Percentiles rank a stretch among this genome's conserved stretches.
Conservation (phyloP, 2,329 filamentous ascomycete species). For the Colletotrichum sp. region DNA sequence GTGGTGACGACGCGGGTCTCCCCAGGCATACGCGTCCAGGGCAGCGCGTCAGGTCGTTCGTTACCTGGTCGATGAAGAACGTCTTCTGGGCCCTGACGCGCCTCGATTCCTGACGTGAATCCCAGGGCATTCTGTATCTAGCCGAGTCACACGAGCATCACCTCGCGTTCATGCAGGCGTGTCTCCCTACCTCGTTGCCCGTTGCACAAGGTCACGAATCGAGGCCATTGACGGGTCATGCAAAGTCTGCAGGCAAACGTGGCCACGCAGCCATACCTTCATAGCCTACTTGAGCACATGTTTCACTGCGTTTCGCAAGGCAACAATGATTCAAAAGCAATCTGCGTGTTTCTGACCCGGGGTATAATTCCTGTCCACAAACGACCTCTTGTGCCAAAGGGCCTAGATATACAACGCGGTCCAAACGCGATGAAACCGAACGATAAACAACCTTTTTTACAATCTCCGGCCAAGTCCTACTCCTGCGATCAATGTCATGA, state of each 20-base stretch:
- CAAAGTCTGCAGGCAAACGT: neutral
- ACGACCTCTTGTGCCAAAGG: constrained; percentile 7
- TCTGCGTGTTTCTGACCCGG: neutral
- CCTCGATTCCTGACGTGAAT: neutral
- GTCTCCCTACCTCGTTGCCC: neutral
- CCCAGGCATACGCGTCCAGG: neutral
- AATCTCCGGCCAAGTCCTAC: constrained; percentile 7
- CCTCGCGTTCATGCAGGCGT: neutral
- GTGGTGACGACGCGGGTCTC: neutral
- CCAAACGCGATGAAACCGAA: neutral
- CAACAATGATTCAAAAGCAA: neutral
- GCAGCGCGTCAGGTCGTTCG: neutral
- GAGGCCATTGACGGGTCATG: neutral
- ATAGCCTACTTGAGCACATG: neutral
- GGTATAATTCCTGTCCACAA: constrained; percentile 12
- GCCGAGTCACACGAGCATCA: neutral
- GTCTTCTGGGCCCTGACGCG: neutral
- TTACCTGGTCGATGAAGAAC: neutral
- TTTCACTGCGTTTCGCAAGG: neutral
- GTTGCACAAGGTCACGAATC: neutral
- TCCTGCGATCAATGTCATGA: neutral
- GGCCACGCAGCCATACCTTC: neutral
- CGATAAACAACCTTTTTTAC: neutral
- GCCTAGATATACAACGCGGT: constrained; percentile 16
- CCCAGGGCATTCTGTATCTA: neutral